These are phyloP conservation scores for Podospora australis DNA, from an alignment of 495 filamentous ascomycete genomes.

Conservation along the genomic window DNA sequence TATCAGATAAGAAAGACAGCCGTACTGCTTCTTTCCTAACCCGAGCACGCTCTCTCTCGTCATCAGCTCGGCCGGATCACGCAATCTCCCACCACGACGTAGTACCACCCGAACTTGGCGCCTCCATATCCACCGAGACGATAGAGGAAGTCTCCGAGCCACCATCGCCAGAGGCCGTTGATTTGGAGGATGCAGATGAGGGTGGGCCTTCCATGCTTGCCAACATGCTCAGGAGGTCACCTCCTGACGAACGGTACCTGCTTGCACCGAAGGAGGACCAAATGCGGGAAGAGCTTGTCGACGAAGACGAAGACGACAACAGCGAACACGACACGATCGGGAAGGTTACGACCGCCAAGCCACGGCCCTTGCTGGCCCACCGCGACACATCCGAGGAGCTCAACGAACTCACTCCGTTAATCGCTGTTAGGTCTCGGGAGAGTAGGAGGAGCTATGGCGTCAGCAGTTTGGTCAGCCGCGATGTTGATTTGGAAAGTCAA, in stretches of 20 bases:
- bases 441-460: slow-evolving; percentile 19
- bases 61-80: slow-evolving; percentile 11
- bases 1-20: slow-evolving; percentile 54
- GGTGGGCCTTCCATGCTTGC: slow-evolving; percentile 55
- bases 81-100: slow-evolving; percentile 10
- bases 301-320: slow-evolving; percentile 12
- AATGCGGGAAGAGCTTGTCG: slow-evolving; percentile 14
- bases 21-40: slow-evolving; percentile 35
- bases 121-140: slow-evolving; percentile 25
- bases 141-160: slow-evolving; percentile 62
- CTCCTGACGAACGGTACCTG: slow-evolving; percentile 24
- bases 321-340: slow-evolving; percentile 6
- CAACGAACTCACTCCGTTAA: slow-evolving; percentile 33
- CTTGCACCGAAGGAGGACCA: slow-evolving; percentile 9
- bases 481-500: slow-evolving; percentile 37
- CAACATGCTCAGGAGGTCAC: slow-evolving; percentile 55
- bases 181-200: slow-evolving; percentile 21
- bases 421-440: slow-evolving; percentile 23
- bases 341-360: background rate
- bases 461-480: slow-evolving; percentile 10
- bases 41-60: slow-evolving; percentile 29
- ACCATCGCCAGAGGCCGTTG: slow-evolving; percentile 38
- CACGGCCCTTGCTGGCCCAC: slow-evolving; percentile 1
- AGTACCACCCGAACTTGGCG: slow-evolving; percentile 6
- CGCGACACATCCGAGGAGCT: slow-evolving; percentile 15